Evolutionary conservation across 2,329 filamentous ascomycete species (phyloP).

Genomic region (Ophiobolus disseminans): DNA sequence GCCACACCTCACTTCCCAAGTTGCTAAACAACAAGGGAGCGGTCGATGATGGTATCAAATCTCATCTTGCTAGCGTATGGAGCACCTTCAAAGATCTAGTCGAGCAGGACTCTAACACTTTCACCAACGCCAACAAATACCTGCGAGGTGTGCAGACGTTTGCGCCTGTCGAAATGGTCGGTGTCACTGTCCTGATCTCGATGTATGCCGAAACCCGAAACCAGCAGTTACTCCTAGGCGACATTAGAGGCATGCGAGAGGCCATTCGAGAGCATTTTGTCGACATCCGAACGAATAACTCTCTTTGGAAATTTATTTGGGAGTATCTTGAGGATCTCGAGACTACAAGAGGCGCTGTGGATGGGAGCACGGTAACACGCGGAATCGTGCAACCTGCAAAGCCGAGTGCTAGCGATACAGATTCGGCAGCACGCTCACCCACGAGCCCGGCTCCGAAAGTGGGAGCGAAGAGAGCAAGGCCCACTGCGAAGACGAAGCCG

Average conservation of each 20-base stretch:
- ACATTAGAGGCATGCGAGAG: constrained; percentile 37
- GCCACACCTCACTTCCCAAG: constrained; percentile 24
- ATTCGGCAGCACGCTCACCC: not conserved
- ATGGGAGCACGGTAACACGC: constrained; percentile 27
- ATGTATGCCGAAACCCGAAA: constrained; percentile 37
- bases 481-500: constrained; percentile 11
- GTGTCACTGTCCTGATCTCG: constrained; percentile 43
- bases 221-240: constrained; percentile 35
- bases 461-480: constrained; percentile 8
- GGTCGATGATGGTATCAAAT: constrained; percentile 38
- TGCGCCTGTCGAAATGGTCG: constrained; percentile 48
- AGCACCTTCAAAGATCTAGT: constrained; percentile 38
- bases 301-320: constrained; percentile 42
- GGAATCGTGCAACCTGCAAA: not conserved
- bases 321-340: constrained; percentile 40
- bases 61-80: constrained; percentile 45
- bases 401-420: not conserved
- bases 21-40: constrained; percentile 35
- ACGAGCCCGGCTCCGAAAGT: not conserved
- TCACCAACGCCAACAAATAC: constrained; percentile 37
- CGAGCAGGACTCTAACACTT: constrained; percentile 32
- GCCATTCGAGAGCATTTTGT: constrained; percentile 34
- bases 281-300: constrained; percentile 37
- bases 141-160: constrained; percentile 41
- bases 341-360: constrained; percentile 29